Evolutionary conservation across 2,329 filamentous ascomycete genomes (phyloP), one percentile per base, ranked within the genome.

Genomic region (Karstenula rhodostoma): DNA sequence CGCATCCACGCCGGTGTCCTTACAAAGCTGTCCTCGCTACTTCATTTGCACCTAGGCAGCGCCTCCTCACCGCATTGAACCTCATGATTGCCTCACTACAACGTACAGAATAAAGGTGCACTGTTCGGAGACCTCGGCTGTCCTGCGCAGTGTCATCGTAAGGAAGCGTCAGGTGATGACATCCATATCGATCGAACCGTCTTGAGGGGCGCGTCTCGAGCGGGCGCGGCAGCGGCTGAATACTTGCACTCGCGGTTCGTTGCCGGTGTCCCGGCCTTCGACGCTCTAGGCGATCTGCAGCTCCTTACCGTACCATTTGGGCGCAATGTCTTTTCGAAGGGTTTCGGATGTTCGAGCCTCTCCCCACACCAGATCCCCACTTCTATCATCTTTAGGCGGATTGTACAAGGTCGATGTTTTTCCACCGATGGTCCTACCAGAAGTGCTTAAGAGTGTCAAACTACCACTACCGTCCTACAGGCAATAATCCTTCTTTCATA

Each of bases 271-370:
- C 67, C 68, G 65, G 56, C 72, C 70, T 76, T 73, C 77, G 58
- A 65, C 64, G 67, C 63, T 61, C 60, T 49, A 58, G 66, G 55
- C 67, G 60, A 72, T 74, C 72, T 67, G 62, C 70, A 66, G 67
- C 68, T 70, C 57, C 68, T 66, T 73, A 65, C 66, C 62, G 70
- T 64, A 69, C 70, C 71, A 71, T 65, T 73, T 76, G 71, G 71
- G 72, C 72, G 72, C 73, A 74, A 73, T 73, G 73, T 68, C 72
- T 70, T 68, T 70, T 71, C 62, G 61, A 67, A 74, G 73, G 72
- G 73, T 70, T 69, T 70, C 74, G 74, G 73, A 71, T 74, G 75
- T 74, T 76, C 71, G 59, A 75, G 66, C 64, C 58, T 67, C 60
- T 65, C 57, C 53, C 66, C 66, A 69, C 64, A 43, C 35, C 37